These are phyloP conservation scores for Alternaria infectoria DNA, from an alignment of 2,329 filamentous ascomycete species.

Conservation along the genomic window DNA sequence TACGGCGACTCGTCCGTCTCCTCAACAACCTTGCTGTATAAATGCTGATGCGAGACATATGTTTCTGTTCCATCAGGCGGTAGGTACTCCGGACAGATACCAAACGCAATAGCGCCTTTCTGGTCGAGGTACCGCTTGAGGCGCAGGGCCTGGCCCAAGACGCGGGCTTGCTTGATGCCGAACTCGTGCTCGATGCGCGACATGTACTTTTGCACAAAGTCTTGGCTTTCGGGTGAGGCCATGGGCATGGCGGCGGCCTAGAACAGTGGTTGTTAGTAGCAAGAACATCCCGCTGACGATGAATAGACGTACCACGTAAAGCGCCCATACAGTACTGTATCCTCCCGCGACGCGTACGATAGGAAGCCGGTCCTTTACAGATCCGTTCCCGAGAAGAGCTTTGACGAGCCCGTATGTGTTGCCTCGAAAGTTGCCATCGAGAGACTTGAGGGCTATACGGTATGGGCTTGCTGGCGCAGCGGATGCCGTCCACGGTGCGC, in stretches of 20 bases:
- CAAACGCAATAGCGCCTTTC: neutral
- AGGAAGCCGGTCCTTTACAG: constrained; percentile 30
- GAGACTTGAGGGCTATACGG: constrained; percentile 8
- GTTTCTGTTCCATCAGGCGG: constrained; percentile 7
- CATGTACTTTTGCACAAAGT: constrained; percentile 52
- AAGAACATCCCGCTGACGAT: neutral
- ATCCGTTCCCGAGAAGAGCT: neutral
- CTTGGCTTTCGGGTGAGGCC: constrained; percentile 29
- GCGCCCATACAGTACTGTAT: constrained; percentile 39
- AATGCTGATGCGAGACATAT: constrained; percentile 6
- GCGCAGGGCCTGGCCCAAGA: constrained; percentile 32
- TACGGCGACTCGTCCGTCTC: neutral
- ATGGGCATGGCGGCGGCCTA: constrained; percentile 35
- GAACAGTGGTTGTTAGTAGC: neutral
- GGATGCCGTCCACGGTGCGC: neutral
- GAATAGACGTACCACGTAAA: constrained; percentile 27
- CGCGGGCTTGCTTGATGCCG: constrained; percentile 42
- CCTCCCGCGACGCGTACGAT: constrained; percentile 41
- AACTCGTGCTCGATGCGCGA: constrained; percentile 66
- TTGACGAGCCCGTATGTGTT: neutral
- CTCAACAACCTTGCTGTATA: neutral
- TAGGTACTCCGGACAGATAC: constrained; percentile 10
- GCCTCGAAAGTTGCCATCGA: constrained; percentile 33
- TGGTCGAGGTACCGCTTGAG: constrained; percentile 25
- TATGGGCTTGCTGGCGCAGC: neutral